These are phyloP conservation scores for Capsicum baccatum DNA, from an alignment of 257 asterid genomes.

Conservation along the genomic window DNA sequence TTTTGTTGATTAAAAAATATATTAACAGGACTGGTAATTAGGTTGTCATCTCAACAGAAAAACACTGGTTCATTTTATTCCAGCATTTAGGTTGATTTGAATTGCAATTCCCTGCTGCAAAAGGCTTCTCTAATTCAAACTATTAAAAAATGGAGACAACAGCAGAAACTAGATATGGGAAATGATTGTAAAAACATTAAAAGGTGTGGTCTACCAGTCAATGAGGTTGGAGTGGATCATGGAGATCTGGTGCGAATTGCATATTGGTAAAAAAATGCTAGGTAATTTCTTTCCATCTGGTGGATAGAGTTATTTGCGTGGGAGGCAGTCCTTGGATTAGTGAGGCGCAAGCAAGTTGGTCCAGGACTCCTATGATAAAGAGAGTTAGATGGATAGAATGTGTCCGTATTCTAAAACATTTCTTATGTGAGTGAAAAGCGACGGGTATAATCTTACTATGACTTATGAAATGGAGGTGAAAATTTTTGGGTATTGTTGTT, in stretches of 20 bases:
- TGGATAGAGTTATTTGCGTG: not conserved
- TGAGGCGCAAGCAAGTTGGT: not conserved
- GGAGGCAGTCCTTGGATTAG: not conserved
- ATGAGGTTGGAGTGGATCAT: not conserved
- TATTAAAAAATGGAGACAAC: not conserved
- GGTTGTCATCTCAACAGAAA: not conserved
- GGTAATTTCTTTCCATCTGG: not conserved
- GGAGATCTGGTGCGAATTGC: not conserved
- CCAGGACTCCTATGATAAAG: not conserved
- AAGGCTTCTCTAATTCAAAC: slow-evolving; percentile 15
- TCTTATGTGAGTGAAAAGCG: not conserved
- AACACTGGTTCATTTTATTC: slow-evolving; percentile 2
- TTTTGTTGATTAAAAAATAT: not conserved
- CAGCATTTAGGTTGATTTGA: slow-evolving; percentile 6
- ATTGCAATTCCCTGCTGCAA: not conserved
- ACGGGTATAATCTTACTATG: not conserved
- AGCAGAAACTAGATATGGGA: not conserved
- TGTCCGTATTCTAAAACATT: not conserved
- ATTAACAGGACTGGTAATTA: not conserved
- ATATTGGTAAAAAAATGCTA: not conserved
- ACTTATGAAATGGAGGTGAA: not conserved
- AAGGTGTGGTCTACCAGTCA: not conserved
- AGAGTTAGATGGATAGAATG: not conserved
- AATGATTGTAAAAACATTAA: slow-evolving; percentile 13
- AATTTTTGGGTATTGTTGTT: not conserved